phyloP scores from a whole-genome alignment of 768 basidiomycete genomes.

The Russula sp. region DNA sequence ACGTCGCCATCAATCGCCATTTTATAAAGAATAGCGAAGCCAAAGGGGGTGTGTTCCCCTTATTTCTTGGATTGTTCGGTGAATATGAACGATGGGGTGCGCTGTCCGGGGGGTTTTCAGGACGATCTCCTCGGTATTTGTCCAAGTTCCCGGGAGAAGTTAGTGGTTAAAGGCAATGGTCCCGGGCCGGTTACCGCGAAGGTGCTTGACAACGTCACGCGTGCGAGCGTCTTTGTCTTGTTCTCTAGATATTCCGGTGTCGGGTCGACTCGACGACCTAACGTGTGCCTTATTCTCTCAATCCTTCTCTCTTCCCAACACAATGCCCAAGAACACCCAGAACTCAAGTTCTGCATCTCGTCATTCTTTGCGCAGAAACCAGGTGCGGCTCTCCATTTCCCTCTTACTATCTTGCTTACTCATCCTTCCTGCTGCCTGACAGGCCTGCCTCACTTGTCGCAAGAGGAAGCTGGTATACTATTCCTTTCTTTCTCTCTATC shows the following conservation, averaged over 20 bases:
- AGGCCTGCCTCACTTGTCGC: conserved; percentile 81
- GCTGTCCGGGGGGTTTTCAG: neutral
- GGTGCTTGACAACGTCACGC: conserved; percentile 10
- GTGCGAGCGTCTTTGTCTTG: neutral
- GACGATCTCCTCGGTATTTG: neutral
- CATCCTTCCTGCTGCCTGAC: conserved; percentile 7
- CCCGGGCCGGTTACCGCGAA: conserved; percentile 4
- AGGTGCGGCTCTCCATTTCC: conserved; percentile 38
- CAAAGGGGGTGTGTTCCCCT: no score
- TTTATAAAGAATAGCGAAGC: no score
- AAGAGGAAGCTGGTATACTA: conserved; percentile 71
- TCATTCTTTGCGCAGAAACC: conserved; percentile 71
- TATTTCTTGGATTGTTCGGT: no score
- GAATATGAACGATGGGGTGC: neutral
- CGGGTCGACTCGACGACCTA: neutral
- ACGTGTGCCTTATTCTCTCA: neutral
- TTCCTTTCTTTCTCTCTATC: neutral
- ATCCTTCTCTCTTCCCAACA: conserved; percentile 6
- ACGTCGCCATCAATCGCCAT: no score
- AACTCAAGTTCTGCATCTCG: conserved; percentile 35
- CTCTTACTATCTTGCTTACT: neutral
- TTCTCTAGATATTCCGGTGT: neutral
- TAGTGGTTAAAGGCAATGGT: no score
- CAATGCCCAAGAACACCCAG: conserved; percentile 63
- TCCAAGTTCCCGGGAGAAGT: conserved; percentile 1